Evolutionary conservation across 169 alveolate genomes (phyloP).

Genomic region (Perkinsus olseni): DNA sequence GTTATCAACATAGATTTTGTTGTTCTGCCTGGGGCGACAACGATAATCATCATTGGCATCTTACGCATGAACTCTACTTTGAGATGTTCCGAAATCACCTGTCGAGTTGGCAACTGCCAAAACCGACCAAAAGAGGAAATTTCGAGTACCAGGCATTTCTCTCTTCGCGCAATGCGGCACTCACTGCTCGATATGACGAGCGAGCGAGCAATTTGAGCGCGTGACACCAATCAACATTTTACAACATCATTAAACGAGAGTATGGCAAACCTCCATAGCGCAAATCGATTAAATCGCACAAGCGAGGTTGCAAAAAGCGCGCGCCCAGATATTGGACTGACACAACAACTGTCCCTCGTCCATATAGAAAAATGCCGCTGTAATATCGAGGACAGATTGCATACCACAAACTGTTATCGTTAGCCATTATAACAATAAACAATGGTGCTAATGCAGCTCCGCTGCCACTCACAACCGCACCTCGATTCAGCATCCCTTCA

Average conservation of each 20-base stretch:
- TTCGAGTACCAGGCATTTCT: background rate
- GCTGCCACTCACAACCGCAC: background rate
- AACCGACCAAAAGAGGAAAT: background rate
- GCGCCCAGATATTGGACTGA: background rate
- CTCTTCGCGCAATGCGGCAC: background rate
- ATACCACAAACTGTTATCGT: background rate
- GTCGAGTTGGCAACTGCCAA: background rate
- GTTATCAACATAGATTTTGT: background rate
- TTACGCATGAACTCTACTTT: background rate
- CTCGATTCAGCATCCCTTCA: background rate
- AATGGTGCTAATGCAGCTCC: too few species aligned
- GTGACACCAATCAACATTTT: background rate
- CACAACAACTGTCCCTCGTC: background rate
- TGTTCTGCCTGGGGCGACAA: slow-evolving; percentile 5
- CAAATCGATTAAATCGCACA: background rate
- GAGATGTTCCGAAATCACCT: background rate
- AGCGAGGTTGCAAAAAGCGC: background rate
- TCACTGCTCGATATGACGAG: background rate
- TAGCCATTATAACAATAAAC: background rate
- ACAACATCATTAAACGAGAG: too few species aligned
- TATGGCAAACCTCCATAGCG: background rate
- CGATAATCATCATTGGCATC: background rate
- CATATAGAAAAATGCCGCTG: background rate
- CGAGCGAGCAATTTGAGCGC: slow-evolving; percentile 5
- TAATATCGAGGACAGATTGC: background rate